Evolutionary conservation across 179 eudicot genomes (phyloP).

Genomic region (Drosera spatulata): DNA sequence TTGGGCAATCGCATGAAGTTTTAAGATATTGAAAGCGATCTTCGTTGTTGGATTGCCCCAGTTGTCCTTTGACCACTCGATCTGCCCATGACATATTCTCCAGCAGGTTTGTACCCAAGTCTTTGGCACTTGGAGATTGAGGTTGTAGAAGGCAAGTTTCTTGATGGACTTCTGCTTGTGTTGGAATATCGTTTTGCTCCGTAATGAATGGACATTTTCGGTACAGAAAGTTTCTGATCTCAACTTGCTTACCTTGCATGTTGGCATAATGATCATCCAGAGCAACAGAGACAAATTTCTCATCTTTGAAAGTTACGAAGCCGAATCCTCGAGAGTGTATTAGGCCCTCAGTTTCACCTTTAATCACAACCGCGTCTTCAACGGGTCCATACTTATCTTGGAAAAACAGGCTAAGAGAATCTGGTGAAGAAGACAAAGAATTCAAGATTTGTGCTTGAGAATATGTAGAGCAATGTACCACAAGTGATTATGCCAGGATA

Average conservation of each 20-base stretch:
- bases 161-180: slow-evolving; percentile 9
- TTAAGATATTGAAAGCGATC: background rate
- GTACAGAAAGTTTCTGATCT: slow-evolving; percentile 23
- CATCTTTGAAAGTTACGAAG: slow-evolving; percentile 27
- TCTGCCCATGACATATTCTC: slow-evolving; percentile 23
- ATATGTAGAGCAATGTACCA: background rate
- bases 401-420: slow-evolving; percentile 10
- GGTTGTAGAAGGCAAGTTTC: background rate
- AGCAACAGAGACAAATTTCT: slow-evolving; percentile 22
- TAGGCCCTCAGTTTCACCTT: slow-evolving; percentile 15
- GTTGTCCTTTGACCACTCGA: slow-evolving; percentile 10
- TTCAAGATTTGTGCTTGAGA: background rate
- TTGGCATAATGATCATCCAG: slow-evolving; percentile 22
- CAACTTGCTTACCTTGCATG: slow-evolving; percentile 29
- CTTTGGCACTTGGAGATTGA: slow-evolving; percentile 7
- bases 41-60: slow-evolving; percentile 3
- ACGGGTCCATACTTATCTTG: slow-evolving; percentile 28
- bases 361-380: slow-evolving; percentile 18
- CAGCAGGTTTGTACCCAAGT: slow-evolving; percentile 1
- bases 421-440: slow-evolving; percentile 11
- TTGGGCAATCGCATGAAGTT: slow-evolving; percentile 7
- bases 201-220: slow-evolving; percentile 8
- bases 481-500: background rate
- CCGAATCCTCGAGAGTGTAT: slow-evolving; percentile 26
- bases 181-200: slow-evolving; percentile 13